These are phyloP conservation scores for Plasmodium blacklocki DNA, from an alignment of 169 alveolate species.

Conservation along the genomic window DNA sequence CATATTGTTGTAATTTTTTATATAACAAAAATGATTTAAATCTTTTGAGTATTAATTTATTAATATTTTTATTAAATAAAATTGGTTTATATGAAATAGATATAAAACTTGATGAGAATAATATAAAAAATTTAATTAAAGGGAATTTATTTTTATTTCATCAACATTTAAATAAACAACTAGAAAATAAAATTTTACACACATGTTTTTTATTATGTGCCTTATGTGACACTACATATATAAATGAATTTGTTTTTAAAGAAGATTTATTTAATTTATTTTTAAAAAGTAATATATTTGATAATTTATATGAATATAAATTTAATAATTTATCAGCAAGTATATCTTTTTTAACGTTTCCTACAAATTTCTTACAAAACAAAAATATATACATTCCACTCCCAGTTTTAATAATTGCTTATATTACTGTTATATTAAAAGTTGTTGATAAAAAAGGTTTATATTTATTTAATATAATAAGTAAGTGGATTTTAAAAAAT, in stretches of 20 bases:
- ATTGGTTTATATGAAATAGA: conserved; percentile 64
- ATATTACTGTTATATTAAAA: conserved; percentile 54
- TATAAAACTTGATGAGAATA: conserved; percentile 47
- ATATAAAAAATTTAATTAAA: conserved; percentile 41
- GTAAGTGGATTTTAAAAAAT: conserved; percentile 40
- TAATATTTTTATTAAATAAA: conserved; percentile 46
- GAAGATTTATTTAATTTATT: conserved; percentile 44
- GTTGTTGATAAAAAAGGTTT: conserved; percentile 52
- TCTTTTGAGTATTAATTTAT: conserved; percentile 50
- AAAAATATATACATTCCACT: conserved; percentile 62
- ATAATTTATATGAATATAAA: conserved; percentile 55
- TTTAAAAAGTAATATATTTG: conserved; percentile 55
- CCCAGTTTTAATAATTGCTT: conserved; percentile 50
- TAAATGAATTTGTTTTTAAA: conserved; percentile 40
- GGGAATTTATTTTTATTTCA: conserved; percentile 41
- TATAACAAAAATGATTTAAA: conserved; percentile 52
- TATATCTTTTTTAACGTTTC: conserved; percentile 63
- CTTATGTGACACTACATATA: conserved; percentile 60
- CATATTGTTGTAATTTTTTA: conserved; percentile 55
- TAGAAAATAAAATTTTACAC: conserved; percentile 56
- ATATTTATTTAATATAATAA: conserved; percentile 29
- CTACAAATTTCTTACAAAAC: conserved; percentile 51
- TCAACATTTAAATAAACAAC: conserved; percentile 1
- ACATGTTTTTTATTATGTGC: conserved; percentile 62
- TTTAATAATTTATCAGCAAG: conserved; percentile 44